A percentile compares a stretch with the other conserved stretches of the same genome.
phyloP scores from a whole-genome alignment of 2,329 filamentous ascomycete genomes.

The Diaporthe sp. region DNA sequence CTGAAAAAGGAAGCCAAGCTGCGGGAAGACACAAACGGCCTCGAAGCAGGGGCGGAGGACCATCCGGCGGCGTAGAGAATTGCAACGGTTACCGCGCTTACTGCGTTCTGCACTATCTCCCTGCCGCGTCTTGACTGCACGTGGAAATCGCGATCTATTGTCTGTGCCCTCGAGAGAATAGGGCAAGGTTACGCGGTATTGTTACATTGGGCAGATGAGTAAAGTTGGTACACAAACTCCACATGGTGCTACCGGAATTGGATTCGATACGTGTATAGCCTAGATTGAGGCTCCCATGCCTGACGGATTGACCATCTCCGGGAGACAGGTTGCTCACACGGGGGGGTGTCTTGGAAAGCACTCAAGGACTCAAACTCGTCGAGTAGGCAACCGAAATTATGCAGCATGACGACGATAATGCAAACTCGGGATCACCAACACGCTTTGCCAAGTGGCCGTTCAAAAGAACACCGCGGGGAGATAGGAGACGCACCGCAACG shows the following conservation, averaged over 20 bases:
- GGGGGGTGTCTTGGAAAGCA: not conserved
- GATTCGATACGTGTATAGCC: not conserved
- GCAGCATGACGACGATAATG: not conserved
- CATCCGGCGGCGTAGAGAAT: not conserved
- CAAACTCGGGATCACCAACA: not conserved
- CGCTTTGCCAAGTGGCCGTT: not conserved
- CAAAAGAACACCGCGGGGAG: not conserved
- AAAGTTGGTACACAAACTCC: not conserved
- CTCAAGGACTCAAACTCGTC: not conserved
- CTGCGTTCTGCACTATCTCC: not conserved
- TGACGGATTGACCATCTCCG: not conserved
- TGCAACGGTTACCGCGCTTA: not conserved
- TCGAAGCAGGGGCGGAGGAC: not conserved
- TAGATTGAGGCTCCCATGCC: constrained; percentile 15
- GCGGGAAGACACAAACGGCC: not conserved
- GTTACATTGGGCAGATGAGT: not conserved
- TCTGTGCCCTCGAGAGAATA: not conserved
- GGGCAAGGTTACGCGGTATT: not conserved
- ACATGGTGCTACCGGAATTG: not conserved
- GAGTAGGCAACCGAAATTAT: not conserved
- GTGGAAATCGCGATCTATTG: not conserved
- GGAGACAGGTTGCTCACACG: not conserved
- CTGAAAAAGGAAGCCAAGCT: constrained; percentile 41
- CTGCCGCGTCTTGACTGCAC: not conserved
- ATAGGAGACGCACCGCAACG: not conserved